These are phyloP conservation scores for Phyllachora maydis DNA, from an alignment of 2,329 filamentous ascomycete genomes.

Conservation along the genomic window DNA sequence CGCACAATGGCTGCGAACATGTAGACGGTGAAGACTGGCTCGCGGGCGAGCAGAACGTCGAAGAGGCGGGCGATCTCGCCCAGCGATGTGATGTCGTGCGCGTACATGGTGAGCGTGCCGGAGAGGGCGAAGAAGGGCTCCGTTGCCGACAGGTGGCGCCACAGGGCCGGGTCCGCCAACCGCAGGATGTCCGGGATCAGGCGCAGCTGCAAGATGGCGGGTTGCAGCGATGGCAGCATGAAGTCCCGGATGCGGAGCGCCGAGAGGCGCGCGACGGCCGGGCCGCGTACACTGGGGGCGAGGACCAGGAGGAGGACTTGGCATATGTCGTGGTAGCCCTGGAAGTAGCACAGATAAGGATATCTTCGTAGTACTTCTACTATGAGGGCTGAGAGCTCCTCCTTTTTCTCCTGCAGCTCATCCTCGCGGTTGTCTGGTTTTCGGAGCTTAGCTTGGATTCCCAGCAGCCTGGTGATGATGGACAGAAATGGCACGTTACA, in stretches of 20 bases:
- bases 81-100: constrained; percentile 85
- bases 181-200: constrained; percentile 68
- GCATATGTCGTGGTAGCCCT: constrained; percentile 96
- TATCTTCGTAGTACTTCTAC: constrained; percentile 58
- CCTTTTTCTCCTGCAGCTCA: constrained; percentile 50
- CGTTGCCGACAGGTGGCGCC: constrained; percentile 52
- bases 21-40: constrained; percentile 80
- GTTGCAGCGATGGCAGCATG: constrained; percentile 76
- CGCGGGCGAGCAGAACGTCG: constrained; percentile 71
- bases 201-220: constrained; percentile 67
- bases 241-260: constrained; percentile 87
- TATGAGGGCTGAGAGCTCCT: constrained; percentile 63
- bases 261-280: constrained; percentile 61
- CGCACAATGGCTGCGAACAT: constrained; percentile 80
- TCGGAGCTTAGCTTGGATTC: constrained; percentile 1
- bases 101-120: constrained; percentile 89
- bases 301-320: constrained; percentile 87
- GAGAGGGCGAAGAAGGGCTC: constrained; percentile 85
- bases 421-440: constrained; percentile 48
- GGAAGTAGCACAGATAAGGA: constrained; percentile 83
- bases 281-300: constrained; percentile 34
- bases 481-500: constrained; percentile 6
- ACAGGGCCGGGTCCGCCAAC: constrained; percentile 50
- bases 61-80: constrained; percentile 77
- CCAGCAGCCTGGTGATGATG: background rate